Evolutionary conservation across 305 asterid genomes (phyloP).

Genomic region (Fraxinus dipetala): DNA sequence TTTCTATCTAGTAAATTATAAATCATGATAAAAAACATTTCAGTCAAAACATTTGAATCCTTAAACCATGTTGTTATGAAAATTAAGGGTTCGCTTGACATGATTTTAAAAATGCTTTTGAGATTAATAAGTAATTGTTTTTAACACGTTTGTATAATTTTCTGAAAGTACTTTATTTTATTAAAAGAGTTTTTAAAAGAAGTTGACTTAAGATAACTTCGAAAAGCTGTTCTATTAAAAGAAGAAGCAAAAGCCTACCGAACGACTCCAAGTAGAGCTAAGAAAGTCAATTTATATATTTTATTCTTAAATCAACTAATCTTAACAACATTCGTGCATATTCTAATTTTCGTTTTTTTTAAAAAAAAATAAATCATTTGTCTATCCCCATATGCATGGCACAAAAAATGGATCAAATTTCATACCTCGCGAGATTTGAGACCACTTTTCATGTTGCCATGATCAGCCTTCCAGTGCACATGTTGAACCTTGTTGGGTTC

Average conservation of each 20-base stretch:
- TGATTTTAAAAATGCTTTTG: no score
- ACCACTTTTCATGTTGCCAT: slow-evolving; percentile 32
- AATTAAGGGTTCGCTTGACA: background rate
- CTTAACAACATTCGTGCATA: no score
- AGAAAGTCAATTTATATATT: background rate
- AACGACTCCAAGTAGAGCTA: background rate
- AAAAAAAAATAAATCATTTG: no score
- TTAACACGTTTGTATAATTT: no score
- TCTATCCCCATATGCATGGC: slow-evolving; percentile 32
- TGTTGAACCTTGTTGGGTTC: slow-evolving; percentile 12
- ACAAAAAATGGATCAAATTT: background rate
- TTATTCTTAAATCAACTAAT: background rate
- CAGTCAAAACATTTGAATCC: background rate
- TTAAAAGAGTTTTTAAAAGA: no score
- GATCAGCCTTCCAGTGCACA: slow-evolving; percentile 31
- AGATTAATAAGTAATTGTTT: background rate
- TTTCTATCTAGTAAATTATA: background rate
- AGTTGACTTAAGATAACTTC: background rate
- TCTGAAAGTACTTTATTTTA: no score
- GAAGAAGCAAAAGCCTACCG: background rate
- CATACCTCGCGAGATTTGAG: slow-evolving; percentile 67
- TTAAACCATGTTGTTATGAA: background rate
- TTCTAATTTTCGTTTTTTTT: no score
- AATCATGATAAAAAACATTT: background rate
- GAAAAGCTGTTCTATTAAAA: no score